Conservation (phyloP, 1,284 basidiomycete species). For the Grifola frondosa region DNA sequence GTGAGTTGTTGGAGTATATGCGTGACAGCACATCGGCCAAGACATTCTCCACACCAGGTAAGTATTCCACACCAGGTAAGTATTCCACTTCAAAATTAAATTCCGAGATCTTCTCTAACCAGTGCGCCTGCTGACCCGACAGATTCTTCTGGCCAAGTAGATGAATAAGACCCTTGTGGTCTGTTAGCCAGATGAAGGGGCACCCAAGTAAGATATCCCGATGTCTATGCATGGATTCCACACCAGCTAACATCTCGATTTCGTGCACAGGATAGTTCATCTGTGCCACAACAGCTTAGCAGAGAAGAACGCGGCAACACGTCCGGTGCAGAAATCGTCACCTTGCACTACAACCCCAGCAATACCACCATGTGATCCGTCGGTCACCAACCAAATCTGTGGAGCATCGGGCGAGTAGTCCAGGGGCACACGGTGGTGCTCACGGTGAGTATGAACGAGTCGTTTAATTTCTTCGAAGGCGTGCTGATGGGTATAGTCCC, state of each 20-base stretch:
- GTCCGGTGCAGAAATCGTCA: slow-evolving; percentile 7
- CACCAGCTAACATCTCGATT: slow-evolving; percentile 24
- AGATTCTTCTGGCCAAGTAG: slow-evolving; percentile 24
- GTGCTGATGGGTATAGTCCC: slow-evolving; percentile 23
- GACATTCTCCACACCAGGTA: slow-evolving; percentile 13
- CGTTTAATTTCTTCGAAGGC: slow-evolving; percentile 28
- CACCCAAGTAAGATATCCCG: slow-evolving; percentile 20
- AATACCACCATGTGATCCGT: slow-evolving; percentile 13
- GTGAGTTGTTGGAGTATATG: slow-evolving; percentile 31
- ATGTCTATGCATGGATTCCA: slow-evolving; percentile 31
- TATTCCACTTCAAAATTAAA: slow-evolving; percentile 27
- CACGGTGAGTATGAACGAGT: slow-evolving; percentile 15
- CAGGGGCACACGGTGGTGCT: slow-evolving; percentile 17
- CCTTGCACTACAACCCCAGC: slow-evolving; percentile 20
- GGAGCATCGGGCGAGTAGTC: slow-evolving; percentile 20
- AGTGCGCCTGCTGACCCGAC: slow-evolving; percentile 21
- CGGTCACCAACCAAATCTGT: slow-evolving; percentile 17
- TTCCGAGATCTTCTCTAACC: slow-evolving; percentile 23
- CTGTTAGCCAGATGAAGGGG: slow-evolving; percentile 22
- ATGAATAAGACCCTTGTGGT: slow-evolving; percentile 26
- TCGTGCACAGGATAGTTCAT: slow-evolving; percentile 20
- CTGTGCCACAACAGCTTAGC: slow-evolving; percentile 31
- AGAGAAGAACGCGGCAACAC: slow-evolving; percentile 25
- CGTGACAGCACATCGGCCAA: slow-evolving; percentile 34
- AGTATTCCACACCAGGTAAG: slow-evolving; percentile 22